Conservation (phyloP, 2,329 filamentous ascomycete species). For the Immersiporthe knoxdaviesiana region DNA sequence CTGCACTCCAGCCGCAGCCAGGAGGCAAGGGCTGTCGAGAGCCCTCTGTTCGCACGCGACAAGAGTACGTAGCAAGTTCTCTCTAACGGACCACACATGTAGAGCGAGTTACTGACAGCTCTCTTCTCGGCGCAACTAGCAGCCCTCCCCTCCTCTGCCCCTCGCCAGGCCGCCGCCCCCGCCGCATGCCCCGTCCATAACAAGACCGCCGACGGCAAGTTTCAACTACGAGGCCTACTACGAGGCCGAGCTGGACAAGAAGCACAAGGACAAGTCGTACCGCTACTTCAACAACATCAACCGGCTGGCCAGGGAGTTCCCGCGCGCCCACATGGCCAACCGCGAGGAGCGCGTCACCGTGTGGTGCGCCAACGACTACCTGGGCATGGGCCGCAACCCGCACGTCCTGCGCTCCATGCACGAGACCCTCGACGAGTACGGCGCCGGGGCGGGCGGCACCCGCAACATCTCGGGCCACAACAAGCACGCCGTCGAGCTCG, state of each 20-base stretch:
- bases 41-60: slow-evolving; percentile 54
- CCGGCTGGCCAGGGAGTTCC: slow-evolving; percentile 92
- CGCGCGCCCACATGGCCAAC: slow-evolving; percentile 85
- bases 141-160: slow-evolving; percentile 38
- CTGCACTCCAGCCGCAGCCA: slow-evolving; percentile 81
- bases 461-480: slow-evolving; percentile 99
- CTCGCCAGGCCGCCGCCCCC: slow-evolving; percentile 36
- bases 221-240: slow-evolving; percentile 96
- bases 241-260: slow-evolving; percentile 87
- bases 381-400: slow-evolving; percentile 94
- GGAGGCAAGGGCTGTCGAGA: slow-evolving; percentile 77
- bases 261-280: slow-evolving; percentile 99
- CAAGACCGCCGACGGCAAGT: slow-evolving; percentile 56
- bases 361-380: slow-evolving; percentile 99
- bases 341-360: slow-evolving; percentile 89
- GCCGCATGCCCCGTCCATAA: slow-evolving; percentile 35
- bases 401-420: slow-evolving; percentile 91
- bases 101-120: too few species aligned
- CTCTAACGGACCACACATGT: too few species aligned
- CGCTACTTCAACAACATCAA: slow-evolving; percentile 99
- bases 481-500: slow-evolving; percentile 84
- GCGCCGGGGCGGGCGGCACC: slow-evolving; percentile 91
- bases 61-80: slow-evolving; percentile 48
- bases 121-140: slow-evolving; percentile 32
- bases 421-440: slow-evolving; percentile 90